Base-by-base conservation (phyloP, 805 yeast genomes). In the Saturnispora sanitii region DNA sequence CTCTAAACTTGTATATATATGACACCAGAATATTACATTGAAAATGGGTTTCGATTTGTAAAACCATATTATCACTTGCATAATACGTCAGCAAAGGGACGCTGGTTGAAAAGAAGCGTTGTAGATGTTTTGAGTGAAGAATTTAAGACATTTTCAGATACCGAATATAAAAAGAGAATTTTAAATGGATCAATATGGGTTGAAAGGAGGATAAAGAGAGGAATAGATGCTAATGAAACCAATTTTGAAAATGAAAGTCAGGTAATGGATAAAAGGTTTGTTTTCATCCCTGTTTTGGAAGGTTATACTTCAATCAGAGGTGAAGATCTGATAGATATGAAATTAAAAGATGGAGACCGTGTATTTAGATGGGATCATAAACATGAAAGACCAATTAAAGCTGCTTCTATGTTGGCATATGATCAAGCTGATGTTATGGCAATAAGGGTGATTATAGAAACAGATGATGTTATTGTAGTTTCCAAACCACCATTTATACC, bases 401-500 rank as follows among this genome's bases (percentile, higher is more conserved):
- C 44, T 13, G 30, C 38, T 15, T 40, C 42, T n/a, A 8, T 40
- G 15, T 12, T 35, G 2, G 43, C 47, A 13, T 27, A 27, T 7
- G 30, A 6, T 27, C 42, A 23, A 9, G 17, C 8, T 4, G 17
- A 21, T 21, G 22, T 20, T 20, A 34, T 40, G 34, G 32, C 33
- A 2, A 12, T 34, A 3, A 27, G 17, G 11, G 34, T 54, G 2
- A 41, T 58, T 6, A 44, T 34, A 29, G 54, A 55, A 35, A 53
- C 52, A 33, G 58, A 62, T 38, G 56, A 56, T 5, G 55, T 58
- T 6, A 25, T 71, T 4, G 38, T 73, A 9, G 74, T 74, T 20
- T 58, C 68, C 44, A 74, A 74, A 47, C 78, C 79, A 0, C 56
- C 67, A 2, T 79, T 78, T 0, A 57, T 73, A 2, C 77, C 79